These are phyloP conservation scores for Lepidopterella palustris DNA, from an alignment of 495 filamentous ascomycete species.

Conservation along the genomic window DNA sequence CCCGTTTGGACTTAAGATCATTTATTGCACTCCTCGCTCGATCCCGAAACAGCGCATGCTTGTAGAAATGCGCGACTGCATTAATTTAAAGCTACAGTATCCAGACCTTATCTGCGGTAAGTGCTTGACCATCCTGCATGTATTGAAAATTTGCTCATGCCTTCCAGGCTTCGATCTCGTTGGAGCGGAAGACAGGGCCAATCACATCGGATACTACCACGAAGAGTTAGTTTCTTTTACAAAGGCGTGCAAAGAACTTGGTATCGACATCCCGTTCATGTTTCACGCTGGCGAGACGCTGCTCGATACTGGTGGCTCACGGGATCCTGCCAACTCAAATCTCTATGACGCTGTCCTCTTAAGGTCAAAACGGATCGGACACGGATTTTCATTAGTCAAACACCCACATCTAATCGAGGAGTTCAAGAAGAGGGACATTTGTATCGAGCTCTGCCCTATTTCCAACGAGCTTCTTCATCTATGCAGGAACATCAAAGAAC, in stretches of 20 bases:
- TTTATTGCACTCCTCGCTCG: slow-evolving; percentile 38
- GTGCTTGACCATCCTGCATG: background rate
- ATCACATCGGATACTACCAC: slow-evolving; percentile 35
- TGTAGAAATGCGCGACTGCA: slow-evolving; percentile 36
- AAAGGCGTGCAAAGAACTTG: slow-evolving; percentile 29
- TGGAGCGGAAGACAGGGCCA: slow-evolving; percentile 38
- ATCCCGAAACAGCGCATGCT: slow-evolving; percentile 32
- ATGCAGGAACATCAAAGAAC: slow-evolving; percentile 37
- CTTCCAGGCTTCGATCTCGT: slow-evolving; percentile 38
- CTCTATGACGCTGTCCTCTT: slow-evolving; percentile 35
- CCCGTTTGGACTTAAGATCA: slow-evolving; percentile 39
- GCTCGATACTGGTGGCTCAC: slow-evolving; percentile 37
- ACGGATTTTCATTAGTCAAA: slow-evolving; percentile 36
- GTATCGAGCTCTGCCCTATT: slow-evolving; percentile 38
- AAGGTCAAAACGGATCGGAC: slow-evolving; percentile 36
- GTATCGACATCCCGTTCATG: slow-evolving; percentile 36
- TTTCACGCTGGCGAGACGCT: slow-evolving; percentile 40
- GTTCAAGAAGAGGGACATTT: slow-evolving; percentile 35
- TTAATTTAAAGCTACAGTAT: slow-evolving; percentile 43
- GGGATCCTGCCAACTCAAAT: slow-evolving; percentile 36
- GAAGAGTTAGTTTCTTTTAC: slow-evolving; percentile 32
- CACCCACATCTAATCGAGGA: slow-evolving; percentile 35
- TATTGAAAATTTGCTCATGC: background rate
- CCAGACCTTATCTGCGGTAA: slow-evolving; percentile 38
- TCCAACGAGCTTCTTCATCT: slow-evolving; percentile 40